These are phyloP conservation scores for Globomyces sp. DNA, from an alignment of 371 early-diverging fungal genomes.

Conservation along the genomic window DNA sequence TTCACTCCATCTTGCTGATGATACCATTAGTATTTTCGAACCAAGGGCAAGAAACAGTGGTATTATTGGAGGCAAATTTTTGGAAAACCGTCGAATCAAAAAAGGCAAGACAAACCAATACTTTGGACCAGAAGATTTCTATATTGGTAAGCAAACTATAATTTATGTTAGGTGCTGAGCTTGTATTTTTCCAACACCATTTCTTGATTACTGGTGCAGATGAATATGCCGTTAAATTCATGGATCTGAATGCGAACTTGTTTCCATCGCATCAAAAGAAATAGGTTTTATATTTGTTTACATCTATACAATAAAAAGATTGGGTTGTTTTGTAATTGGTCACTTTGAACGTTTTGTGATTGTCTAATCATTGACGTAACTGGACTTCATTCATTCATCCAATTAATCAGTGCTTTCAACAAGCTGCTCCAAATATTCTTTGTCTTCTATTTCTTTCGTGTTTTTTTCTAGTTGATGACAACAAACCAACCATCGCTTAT, in stretches of 20 bases:
- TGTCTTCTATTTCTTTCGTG: no score
- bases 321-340: no score
- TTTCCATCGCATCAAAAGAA: constrained; percentile 32
- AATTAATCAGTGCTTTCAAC: no score
- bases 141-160: constrained; percentile 28
- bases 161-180: constrained; percentile 40
- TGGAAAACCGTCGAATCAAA: constrained; percentile 46
- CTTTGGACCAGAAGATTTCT: constrained; percentile 43
- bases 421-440: no score
- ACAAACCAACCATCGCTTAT: no score
- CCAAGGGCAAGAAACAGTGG: constrained; percentile 50
- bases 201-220: constrained; percentile 52
- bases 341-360: no score
- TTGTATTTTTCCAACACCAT: constrained; percentile 44
- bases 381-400: no score
- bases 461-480: no score
- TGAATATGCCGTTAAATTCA: constrained; percentile 52
- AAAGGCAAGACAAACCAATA: constrained; percentile 31
- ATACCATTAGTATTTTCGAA: constrained; percentile 53
- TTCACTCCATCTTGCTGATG: constrained; percentile 45
- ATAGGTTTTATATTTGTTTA: neutral
- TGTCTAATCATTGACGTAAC: no score
- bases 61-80: constrained; percentile 53
- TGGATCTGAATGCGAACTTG: constrained; percentile 40
- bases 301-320: no score